Evolutionary conservation across 2,329 filamentous ascomycete species (phyloP), one percentile per base, ranked within the genome.

Genomic region (Piedraia hortae): DNA sequence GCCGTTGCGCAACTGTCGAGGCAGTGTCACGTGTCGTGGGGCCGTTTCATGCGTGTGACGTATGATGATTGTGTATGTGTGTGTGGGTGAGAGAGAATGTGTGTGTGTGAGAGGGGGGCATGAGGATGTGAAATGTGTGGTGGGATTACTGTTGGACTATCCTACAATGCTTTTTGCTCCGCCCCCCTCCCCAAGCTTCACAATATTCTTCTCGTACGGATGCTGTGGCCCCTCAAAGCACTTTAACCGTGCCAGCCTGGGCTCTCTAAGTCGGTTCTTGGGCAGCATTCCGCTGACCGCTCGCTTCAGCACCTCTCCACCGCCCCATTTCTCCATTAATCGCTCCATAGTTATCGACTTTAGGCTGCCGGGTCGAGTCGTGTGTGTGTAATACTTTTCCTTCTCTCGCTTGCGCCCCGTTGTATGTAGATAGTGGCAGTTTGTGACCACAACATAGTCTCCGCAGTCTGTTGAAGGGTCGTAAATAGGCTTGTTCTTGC

Each of bases 401-500:
- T 89, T 75, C 50, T 63, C 69, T 45, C 67, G 72, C 55, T 97
- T 97, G 45, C 74, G 73, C 34, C 85, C 85, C 5, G 85, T 93
- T 1, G 67, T 70, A 51, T 80, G 67, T 21, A 97, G 56, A 21
- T 82, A 67, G 18, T 71, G 62, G 54, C 85, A 93, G 45, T 78
- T 69, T 16, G 75, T 75, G 22, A 85, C 26, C 1, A 97, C 82
- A 7, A 97, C 80, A 48, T 97, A 97, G 62, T 97, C 85, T 36
- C 85, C 85, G 58, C 85, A 93, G 57, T 97, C 85, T 29, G 80
- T 91, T 11, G 78, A 90, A 2, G 85, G 85, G 50, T 93, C 75
- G 53, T 67, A 97, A 47, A 85, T 90, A 11, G 85, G 85, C 53
- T 97, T 97, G 60, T 97, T 72, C 58, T 97, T 97, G 51, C 85